Evolutionary conservation across 169 alveolate genomes (phyloP).

Genomic region (Eimeria zaria): DNA sequence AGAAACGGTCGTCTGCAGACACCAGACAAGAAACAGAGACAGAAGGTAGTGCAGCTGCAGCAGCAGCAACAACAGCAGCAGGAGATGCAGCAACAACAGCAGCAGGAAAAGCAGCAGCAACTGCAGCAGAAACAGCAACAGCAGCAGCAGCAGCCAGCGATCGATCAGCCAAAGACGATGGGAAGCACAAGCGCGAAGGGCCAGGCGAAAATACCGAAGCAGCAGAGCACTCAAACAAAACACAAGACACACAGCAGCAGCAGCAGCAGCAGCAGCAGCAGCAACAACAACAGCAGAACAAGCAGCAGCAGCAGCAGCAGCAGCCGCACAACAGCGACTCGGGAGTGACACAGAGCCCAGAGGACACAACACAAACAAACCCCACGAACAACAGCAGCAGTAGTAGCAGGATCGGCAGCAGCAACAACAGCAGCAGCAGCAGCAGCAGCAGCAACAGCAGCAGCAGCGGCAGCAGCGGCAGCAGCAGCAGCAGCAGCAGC

Average conservation of each 20-base stretch:
- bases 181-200: background rate
- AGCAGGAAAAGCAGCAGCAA: constrained; percentile 12
- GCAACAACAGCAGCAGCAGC: background rate
- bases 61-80: background rate
- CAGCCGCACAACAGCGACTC: background rate
- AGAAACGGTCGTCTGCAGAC: background rate
- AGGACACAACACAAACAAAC: background rate
- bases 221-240: background rate
- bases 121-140: background rate
- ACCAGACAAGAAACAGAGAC: background rate
- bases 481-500: background rate
- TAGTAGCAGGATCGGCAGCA: constrained; percentile 13
- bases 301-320: constrained; percentile 8
- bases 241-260: background rate
- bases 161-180: background rate
- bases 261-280: constrained; percentile 28
- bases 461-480: background rate
- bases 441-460: background rate
- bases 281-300: no score
- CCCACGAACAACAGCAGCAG: background rate
- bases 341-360: background rate
- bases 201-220: background rate
- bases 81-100: no score
- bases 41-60: background rate
- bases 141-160: background rate